phyloP scores from a whole-genome alignment of 768 basidiomycete genomes.

The Boletus rufocinnamomeus region DNA sequence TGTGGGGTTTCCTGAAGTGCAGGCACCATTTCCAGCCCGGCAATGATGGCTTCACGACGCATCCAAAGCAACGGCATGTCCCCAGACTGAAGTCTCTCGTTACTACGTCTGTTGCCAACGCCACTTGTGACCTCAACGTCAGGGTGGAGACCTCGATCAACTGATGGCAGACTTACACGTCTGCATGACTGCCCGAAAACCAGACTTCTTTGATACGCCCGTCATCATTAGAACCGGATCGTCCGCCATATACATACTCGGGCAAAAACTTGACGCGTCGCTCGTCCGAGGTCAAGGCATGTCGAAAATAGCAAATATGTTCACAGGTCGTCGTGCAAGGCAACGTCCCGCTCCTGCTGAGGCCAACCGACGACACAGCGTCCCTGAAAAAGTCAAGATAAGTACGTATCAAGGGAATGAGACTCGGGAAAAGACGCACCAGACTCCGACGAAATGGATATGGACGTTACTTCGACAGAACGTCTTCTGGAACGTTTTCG shows the following conservation, averaged over 20 bases:
- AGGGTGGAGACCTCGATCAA: neutral
- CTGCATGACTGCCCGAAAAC: slow-evolving; percentile 44
- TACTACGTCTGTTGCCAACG: slow-evolving; percentile 31
- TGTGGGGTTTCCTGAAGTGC: neutral
- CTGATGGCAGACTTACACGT: slow-evolving; percentile 33
- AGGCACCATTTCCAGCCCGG: slow-evolving; percentile 25
- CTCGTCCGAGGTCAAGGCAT: slow-evolving; percentile 50
- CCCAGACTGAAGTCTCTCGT: slow-evolving; percentile 31
- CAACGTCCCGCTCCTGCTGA: too few species aligned
- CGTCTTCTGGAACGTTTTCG: slow-evolving; percentile 35
- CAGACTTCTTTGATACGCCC: slow-evolving; percentile 42
- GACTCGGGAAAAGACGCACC: slow-evolving; percentile 31
- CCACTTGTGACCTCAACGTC: slow-evolving; percentile 20
- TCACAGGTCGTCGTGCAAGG: slow-evolving; percentile 31
- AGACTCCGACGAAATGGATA: slow-evolving; percentile 48
- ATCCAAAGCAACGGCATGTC: slow-evolving; percentile 36
- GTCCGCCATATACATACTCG: slow-evolving; percentile 44
- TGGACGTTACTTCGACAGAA: slow-evolving; percentile 38
- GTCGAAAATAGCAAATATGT: slow-evolving; percentile 45
- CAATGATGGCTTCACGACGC: slow-evolving; percentile 32
- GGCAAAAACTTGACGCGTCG: slow-evolving; percentile 49
- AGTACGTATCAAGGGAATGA: neutral
- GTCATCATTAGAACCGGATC: slow-evolving; percentile 11
- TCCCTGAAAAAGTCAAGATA: slow-evolving; percentile 42
- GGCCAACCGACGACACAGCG: slow-evolving; percentile 49